Evolutionary conservation across 768 basidiomycete species (phyloP).

Genomic region (Russula sp.): DNA sequence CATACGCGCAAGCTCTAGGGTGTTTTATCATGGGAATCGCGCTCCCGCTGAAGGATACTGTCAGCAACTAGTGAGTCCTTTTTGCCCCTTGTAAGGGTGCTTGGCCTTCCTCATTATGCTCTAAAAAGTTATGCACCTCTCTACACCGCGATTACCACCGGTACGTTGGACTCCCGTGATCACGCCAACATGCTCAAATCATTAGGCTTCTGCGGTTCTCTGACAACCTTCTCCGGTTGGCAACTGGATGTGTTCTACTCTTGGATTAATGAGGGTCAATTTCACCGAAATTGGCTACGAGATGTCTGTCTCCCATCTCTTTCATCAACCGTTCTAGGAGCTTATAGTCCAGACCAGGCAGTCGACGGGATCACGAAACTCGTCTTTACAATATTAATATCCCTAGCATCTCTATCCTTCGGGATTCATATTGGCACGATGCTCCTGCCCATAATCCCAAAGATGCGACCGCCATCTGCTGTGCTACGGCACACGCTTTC

Average conservation of each 20-base stretch:
- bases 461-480: conserved; percentile 36
- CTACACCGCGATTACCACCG: conserved; percentile 84
- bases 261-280: conserved; percentile 63
- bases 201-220: conserved; percentile 85
- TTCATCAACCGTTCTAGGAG: not conserved
- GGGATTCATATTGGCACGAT: conserved; percentile 56
- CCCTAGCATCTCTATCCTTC: conserved; percentile 68
- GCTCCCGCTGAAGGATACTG: conserved; percentile 59
- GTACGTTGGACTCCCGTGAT: conserved; percentile 32
- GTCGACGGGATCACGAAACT: conserved; percentile 81
- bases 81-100: conserved; percentile 9
- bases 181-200: not conserved
- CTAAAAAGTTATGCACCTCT: conserved; percentile 73
- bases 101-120: not conserved
- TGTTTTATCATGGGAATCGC: conserved; percentile 89
- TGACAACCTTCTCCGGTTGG: conserved; percentile 97
- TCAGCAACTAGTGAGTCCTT: conserved; percentile 63
- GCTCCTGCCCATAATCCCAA: conserved; percentile 36
- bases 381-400: conserved; percentile 68
- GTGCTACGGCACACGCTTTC: conserved; percentile 45
- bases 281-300: conserved; percentile 54
- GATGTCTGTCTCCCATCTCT: conserved; percentile 45
- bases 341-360: conserved; percentile 42
- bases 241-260: conserved; percentile 81
- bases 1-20: conserved; percentile 81